phyloP scores from a whole-genome alignment of 352 stramenopile genomes.

The Pythium utonaiense region DNA sequence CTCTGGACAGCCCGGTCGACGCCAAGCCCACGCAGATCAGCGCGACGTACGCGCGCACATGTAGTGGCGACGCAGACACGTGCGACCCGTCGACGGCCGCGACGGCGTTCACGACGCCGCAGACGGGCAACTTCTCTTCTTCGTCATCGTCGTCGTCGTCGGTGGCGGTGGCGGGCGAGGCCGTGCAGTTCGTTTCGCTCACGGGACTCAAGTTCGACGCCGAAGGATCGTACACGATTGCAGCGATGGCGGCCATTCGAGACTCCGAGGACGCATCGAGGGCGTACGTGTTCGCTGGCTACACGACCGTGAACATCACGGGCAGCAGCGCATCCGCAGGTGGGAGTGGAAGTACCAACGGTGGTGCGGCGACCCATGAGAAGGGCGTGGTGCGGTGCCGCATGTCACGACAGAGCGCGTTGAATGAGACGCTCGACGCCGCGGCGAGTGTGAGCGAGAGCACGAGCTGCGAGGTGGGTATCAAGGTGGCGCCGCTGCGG shows the following conservation, averaged over 20 bases:
- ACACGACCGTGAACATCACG: constrained; percentile 37
- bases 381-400: constrained; percentile 38
- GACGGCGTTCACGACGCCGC: constrained; percentile 20
- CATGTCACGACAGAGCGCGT: constrained; percentile 33
- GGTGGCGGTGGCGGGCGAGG: too few relatives aligned
- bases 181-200: constrained; percentile 40
- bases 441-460: constrained; percentile 27
- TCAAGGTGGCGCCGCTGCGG: constrained; percentile 26
- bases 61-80: constrained; percentile 18
- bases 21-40: constrained; percentile 30
- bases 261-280: constrained; percentile 32
- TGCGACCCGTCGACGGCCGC: constrained; percentile 33
- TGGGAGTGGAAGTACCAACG: neutral
- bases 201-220: constrained; percentile 31
- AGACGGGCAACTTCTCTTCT: constrained; percentile 47
- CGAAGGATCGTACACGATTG: constrained; percentile 39
- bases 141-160: too few relatives aligned
- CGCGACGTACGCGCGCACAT: constrained; percentile 43
- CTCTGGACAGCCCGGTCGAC: neutral
- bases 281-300: constrained; percentile 52
- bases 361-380: neutral
- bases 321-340: neutral
- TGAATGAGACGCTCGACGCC: constrained; percentile 26
- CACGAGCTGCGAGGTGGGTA: constrained; percentile 45
- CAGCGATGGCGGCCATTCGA: constrained; percentile 39